Evolutionary conservation across 2,329 filamentous ascomycete genomes (phyloP), one percentile per base, ranked within the genome.

Genomic region (Hawksworthiomyces lignivorus): DNA sequence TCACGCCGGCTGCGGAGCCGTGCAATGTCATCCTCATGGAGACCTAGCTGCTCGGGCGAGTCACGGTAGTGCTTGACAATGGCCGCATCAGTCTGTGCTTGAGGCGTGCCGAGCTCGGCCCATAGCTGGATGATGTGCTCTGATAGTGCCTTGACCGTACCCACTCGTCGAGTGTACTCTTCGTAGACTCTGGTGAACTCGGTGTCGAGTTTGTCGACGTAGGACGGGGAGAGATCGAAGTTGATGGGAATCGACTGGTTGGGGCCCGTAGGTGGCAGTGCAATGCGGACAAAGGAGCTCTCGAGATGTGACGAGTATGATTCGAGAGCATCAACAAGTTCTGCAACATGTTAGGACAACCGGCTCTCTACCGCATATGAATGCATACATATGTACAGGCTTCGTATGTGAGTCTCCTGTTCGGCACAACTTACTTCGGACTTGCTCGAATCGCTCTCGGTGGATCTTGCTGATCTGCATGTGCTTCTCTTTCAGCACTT

Each of bases 221-320:
- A 98, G 5, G 82, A 73, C 0, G 86, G 80, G 0, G 90, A 96
- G n/a, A 98, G 78, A 55, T 97, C 89, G 60, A 98, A 97, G 39
- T 75, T 84, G 3, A 87, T 78, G 1, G 89, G 78, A 29, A 94
- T 73, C 11, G 81, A 80, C 34, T 86, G 79, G 51, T 87, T 84
- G 5, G 83, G 79, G 2, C 77, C 78, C 4, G 84, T 88, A 0
- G 90, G 90, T 2, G 92, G 92, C 7, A 98, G 76, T 30, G 82
- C 75, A 56, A 97, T 81, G 56, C 82, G 78, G 50, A 97, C 77
- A 60, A 97, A 97, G 3, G 83, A 83, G 10, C 86, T 69, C 61
- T 98, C 92, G 35, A 98, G 84, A 60, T 97, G 92, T 9, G 87
- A 94, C 2, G 92, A 94, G 61, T 97, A 98, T 5, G 90, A 96